phyloP scores from a whole-genome alignment of 1,284 basidiomycete genomes.

The Phellopilus nigrolimitatus region DNA sequence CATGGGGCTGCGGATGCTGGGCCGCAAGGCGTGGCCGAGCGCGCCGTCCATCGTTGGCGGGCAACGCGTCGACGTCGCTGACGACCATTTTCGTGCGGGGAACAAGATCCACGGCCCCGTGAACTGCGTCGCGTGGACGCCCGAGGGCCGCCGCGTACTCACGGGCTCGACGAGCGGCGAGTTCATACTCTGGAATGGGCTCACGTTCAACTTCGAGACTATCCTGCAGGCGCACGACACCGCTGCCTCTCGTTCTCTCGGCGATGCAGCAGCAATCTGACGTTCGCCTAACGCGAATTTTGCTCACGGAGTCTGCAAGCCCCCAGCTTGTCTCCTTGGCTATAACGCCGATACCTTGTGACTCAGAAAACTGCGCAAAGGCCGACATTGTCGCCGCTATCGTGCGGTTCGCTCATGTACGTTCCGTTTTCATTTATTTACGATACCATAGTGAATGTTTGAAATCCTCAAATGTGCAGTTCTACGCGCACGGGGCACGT shows the following conservation, averaged over 20 bases:
- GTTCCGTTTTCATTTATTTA: conserved; percentile 22
- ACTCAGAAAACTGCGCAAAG: too few relatives aligned
- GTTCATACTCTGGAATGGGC: conserved; percentile 98
- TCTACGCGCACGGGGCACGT: conserved; percentile 98
- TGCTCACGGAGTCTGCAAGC: too few relatives aligned
- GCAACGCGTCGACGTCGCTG: conserved; percentile 86
- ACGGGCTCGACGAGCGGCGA: conserved; percentile 97
- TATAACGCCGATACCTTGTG: too few relatives aligned
- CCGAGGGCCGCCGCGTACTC: conserved; percentile 86
- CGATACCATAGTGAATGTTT: not conserved
- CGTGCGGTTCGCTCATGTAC: conserved; percentile 84
- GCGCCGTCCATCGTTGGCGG: conserved; percentile 84
- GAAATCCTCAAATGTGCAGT: conserved; percentile 41
- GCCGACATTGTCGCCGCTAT: conserved; percentile 94
- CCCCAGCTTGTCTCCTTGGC: too few relatives aligned
- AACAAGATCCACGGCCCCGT: conserved; percentile 98
- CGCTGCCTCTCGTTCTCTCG: too few relatives aligned
- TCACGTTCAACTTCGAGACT: conserved; percentile 99
- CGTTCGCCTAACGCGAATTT: too few relatives aligned
- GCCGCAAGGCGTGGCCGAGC: conserved; percentile 70
- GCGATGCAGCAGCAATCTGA: too few relatives aligned
- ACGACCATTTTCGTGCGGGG: conserved; percentile 94
- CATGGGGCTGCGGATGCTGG: conserved; percentile 42
- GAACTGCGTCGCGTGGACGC: conserved; percentile 97
- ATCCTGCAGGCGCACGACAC: conserved; percentile 97